Conservation (phyloP, 192 early-diverging fungal species). For the Umbelopsis ramanniana region DNA sequence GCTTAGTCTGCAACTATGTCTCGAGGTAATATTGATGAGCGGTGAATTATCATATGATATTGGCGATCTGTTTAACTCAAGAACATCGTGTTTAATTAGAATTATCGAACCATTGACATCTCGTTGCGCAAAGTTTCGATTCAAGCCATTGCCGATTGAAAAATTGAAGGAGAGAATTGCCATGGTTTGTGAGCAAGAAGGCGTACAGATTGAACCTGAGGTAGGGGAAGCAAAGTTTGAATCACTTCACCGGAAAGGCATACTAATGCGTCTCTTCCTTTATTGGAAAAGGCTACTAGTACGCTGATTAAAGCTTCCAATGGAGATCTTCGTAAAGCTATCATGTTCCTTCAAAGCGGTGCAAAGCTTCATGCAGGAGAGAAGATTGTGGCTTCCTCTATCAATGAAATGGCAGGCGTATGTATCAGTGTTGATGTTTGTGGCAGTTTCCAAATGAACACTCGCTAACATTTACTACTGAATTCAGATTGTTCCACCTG, state of each 20-base stretch:
- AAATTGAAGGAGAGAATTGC: conserved; percentile 64
- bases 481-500: conserved; percentile 64
- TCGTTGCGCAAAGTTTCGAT: conserved; percentile 96
- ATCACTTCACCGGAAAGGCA: not conserved
- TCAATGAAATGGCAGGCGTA: conserved; percentile 85
- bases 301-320: conserved; percentile 75
- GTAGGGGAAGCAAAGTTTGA: conserved; percentile 36
- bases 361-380: conserved; percentile 58
- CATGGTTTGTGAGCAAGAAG: conserved; percentile 71
- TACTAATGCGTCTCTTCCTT: not conserved
- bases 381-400: conserved; percentile 53
- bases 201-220: conserved; percentile 57
- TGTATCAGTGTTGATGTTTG: not conserved
- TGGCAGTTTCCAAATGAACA: conserved; percentile 11
- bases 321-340: conserved; percentile 92
- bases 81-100: conserved; percentile 36
- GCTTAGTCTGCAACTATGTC: conserved; percentile 92
- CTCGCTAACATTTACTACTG: not conserved
- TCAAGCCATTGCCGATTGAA: conserved; percentile 75
- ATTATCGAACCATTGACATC: conserved; percentile 95
- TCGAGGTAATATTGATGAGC: conserved; percentile 50
- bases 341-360: conserved; percentile 91
- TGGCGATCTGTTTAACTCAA: conserved; percentile 27
- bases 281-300: conserved; percentile 56
- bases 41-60: conserved; percentile 32